Evolutionary conservation across 2,329 filamentous ascomycete species (phyloP), one percentile per base, ranked within the genome.

Genomic region (Pseudogymnoascus sp.): DNA sequence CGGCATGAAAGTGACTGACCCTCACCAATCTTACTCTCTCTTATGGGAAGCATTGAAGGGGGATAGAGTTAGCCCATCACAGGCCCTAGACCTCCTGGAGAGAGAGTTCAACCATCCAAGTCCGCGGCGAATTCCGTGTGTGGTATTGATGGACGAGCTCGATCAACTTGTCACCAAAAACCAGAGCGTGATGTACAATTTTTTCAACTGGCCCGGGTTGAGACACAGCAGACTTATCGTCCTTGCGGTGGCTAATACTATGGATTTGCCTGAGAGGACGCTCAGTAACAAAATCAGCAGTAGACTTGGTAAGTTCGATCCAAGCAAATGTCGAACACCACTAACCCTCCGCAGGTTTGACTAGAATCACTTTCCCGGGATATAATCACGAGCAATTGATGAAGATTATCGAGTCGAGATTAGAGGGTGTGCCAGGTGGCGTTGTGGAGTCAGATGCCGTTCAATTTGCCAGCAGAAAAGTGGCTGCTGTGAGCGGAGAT

Each of bases 101-200:
- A 84, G 90, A 61, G 94, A 99, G 72, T 99, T 99, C 73, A 93
- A 86, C 63, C 88, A 92, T 64, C 94, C 95, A 0, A 95, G 89
- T 64, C 94, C 94, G 23, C 85, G 94, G 60, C 84, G 94, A 64
- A 91, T 96, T 5, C 94, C 95, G 1, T 97, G 93, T 72, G 94
- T 99, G 12, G 94, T 99, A 2, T 78, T 99, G 60, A 99, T 99
- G 94, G 94, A 99, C 71, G 94, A 99, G 76, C 82, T 99, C 58
- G 94, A 99, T 73, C 94, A 99, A 76, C 84, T 99, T 6, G 95
- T 99, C 4, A 99, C 94, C 11, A 94, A 93, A 72, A 97, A 96
- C 71, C 95, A 99, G 74, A 93, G 91, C n/a, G 94, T 99, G 76
- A 99, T 99, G 94, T 99, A 99, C 78, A 99, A 99, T 75, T 99